Percentiles rank a stretch among this genome's conserved stretches.
These are phyloP conservation scores for Lycium barbarum DNA, from an alignment of 257 asterid genomes.

Conservation along the genomic window DNA sequence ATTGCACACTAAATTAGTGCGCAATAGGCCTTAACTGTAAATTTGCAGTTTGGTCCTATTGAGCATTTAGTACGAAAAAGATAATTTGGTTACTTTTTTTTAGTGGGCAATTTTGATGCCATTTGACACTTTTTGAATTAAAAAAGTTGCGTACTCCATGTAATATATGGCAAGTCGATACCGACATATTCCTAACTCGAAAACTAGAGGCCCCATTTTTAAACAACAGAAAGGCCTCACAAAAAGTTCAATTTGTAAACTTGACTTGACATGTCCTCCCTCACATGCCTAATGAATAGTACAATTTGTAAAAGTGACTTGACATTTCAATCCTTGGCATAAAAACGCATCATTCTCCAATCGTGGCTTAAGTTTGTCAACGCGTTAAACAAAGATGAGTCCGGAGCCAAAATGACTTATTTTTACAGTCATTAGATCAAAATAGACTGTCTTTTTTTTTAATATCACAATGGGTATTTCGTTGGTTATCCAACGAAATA, in stretches of 20 bases:
- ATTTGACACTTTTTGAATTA: neutral
- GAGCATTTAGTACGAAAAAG: no score
- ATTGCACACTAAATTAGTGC: no score
- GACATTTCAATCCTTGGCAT: neutral
- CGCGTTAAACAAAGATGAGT: no score
- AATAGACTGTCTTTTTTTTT: no score
- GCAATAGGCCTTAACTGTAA: no score
- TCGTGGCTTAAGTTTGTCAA: neutral
- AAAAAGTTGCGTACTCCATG: neutral
- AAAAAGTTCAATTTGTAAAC: neutral
- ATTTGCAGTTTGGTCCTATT: no score
- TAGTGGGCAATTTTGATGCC: neutral
- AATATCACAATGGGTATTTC: no score
- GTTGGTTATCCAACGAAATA: no score
- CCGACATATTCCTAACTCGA: conserved; percentile 10
- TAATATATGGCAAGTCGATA: neutral
- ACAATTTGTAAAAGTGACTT: no score
- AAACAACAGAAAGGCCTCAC: neutral
- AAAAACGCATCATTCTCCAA: neutral
- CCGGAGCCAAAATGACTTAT: no score
- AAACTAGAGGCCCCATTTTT: neutral
- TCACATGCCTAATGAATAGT: conserved; percentile 22
- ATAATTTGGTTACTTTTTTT: no score
- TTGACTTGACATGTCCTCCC: neutral
- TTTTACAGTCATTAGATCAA: no score